Evolutionary conservation across 2,329 filamentous ascomycete genomes (phyloP).

Genomic region (Sporothrix globosa): DNA sequence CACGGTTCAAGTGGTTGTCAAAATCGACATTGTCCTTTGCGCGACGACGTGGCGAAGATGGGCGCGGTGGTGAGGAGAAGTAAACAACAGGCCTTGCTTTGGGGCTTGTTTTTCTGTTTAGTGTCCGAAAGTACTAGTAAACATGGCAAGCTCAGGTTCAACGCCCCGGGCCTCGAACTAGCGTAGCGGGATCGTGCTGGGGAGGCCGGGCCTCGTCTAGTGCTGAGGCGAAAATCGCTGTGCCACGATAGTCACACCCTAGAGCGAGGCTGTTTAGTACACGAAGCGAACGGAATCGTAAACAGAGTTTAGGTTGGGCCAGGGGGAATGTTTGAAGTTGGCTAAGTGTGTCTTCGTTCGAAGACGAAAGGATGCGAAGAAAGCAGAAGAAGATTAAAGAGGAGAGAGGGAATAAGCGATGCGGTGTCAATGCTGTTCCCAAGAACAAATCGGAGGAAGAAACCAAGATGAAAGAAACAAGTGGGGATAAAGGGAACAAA

Average conservation of each 20-base stretch:
- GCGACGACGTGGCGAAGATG: slow-evolving; percentile 16
- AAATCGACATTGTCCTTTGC: slow-evolving; percentile 28
- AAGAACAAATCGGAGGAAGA: not conserved
- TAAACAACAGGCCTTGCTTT: slow-evolving; percentile 24
- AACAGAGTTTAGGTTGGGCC: too few relatives aligned
- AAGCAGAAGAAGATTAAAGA: not conserved
- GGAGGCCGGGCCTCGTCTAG: slow-evolving; percentile 5
- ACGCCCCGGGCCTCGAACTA: slow-evolving; percentile 25
- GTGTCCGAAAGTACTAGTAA: not conserved
- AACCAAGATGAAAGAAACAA: not conserved
- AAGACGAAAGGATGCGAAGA: not conserved
- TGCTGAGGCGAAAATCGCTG: slow-evolving; percentile 3
- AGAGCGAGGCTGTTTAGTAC: slow-evolving; percentile 14
- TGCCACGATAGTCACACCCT: not conserved
- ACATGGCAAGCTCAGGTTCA: not conserved
- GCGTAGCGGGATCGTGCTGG: slow-evolving; percentile 24
- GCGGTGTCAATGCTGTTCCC: slow-evolving; percentile 8
- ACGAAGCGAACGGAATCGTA: not conserved
- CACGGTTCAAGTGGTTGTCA: slow-evolving; percentile 25
- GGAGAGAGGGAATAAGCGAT: not conserved
- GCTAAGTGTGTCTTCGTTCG: not conserved
- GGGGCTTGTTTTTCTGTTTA: slow-evolving; percentile 9
- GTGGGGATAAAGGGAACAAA: not conserved
- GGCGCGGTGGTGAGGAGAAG: slow-evolving; percentile 14
- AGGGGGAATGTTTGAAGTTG: not conserved